phyloP scores from a whole-genome alignment of 2,329 filamentous ascomycete genomes.

The Ophiosphaerella herpotricha region DNA sequence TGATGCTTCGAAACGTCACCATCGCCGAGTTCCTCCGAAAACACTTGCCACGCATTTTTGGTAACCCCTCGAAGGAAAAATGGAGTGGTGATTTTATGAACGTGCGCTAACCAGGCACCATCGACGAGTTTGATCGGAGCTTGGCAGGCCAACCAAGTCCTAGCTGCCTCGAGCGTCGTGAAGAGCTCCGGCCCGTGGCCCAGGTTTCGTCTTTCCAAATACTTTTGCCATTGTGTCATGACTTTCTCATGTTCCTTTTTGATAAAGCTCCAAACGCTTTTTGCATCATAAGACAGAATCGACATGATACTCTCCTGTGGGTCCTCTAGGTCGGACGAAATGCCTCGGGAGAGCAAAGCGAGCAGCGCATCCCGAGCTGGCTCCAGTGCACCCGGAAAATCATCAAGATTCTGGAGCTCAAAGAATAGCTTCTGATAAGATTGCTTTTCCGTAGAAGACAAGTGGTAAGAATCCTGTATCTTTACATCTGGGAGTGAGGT shows the following conservation, averaged over 20 bases:
- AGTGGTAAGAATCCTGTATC: too few species aligned
- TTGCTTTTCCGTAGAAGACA: too few species aligned
- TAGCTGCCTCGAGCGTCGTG: slow-evolving; percentile 39
- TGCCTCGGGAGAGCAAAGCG: slow-evolving; percentile 42
- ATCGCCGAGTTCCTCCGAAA: slow-evolving; percentile 58
- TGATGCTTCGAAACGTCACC: slow-evolving; percentile 55
- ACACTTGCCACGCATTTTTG: slow-evolving; percentile 54
- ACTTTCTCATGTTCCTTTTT: slow-evolving; percentile 36
- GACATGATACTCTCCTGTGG: slow-evolving; percentile 35
- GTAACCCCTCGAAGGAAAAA: slow-evolving; percentile 47
- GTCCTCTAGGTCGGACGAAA: slow-evolving; percentile 22
- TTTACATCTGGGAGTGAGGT: too few species aligned
- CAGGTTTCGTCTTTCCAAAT: slow-evolving; percentile 20
- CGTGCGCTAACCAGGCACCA: slow-evolving; percentile 55
- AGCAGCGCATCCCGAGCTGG: slow-evolving; percentile 41
- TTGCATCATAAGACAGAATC: slow-evolving; percentile 27
- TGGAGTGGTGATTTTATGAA: slow-evolving; percentile 52
- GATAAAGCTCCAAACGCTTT: slow-evolving; percentile 35
- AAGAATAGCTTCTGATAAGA: slow-evolving; percentile 41
- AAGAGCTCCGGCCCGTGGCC: slow-evolving; percentile 12
- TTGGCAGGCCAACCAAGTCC: slow-evolving; percentile 43
- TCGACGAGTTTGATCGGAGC: slow-evolving; percentile 55
- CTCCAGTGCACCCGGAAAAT: slow-evolving; percentile 42
- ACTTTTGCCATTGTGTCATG: slow-evolving; percentile 41
- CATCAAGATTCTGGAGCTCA: slow-evolving; percentile 50